Conservation (phyloP, 108 stramenopile genomes). For the Cyclotella sp. region DNA sequence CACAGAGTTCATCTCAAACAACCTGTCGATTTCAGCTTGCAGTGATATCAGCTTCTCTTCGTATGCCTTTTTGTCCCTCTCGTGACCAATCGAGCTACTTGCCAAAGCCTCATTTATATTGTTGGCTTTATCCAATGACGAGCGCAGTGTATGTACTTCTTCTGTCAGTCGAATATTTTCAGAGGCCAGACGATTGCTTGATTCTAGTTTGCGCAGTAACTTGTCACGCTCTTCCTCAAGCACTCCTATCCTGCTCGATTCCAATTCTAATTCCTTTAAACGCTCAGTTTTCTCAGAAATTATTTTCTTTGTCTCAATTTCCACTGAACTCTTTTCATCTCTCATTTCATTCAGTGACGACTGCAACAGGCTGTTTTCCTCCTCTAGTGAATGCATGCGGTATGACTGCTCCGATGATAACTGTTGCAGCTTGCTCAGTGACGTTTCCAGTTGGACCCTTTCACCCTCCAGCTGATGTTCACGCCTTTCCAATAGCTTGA, state of each 20-base stretch:
- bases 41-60: slow-evolving; percentile 21
- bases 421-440: neutral
- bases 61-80: neutral
- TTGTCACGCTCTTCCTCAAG: neutral
- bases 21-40: slow-evolving; percentile 16
- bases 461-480: neutral
- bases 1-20: neutral
- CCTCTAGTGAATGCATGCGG: neutral
- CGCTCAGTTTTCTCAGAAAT: neutral
- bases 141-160: slow-evolving; percentile 6
- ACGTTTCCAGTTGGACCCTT: neutral
- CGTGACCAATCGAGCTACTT: neutral
- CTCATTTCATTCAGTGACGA: neutral
- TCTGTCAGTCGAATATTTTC: neutral
- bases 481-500: neutral
- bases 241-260: neutral
- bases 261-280: neutral
- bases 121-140: slow-evolving; percentile 1
- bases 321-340: neutral
- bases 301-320: neutral
- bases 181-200: too few relatives aligned
- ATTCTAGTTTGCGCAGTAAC: neutral
- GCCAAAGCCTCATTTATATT: neutral
- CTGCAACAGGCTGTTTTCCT: neutral
- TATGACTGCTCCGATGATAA: neutral